Evolutionary conservation across 805 yeast species (phyloP).

Genomic region (Myxozyma sirexii): DNA sequence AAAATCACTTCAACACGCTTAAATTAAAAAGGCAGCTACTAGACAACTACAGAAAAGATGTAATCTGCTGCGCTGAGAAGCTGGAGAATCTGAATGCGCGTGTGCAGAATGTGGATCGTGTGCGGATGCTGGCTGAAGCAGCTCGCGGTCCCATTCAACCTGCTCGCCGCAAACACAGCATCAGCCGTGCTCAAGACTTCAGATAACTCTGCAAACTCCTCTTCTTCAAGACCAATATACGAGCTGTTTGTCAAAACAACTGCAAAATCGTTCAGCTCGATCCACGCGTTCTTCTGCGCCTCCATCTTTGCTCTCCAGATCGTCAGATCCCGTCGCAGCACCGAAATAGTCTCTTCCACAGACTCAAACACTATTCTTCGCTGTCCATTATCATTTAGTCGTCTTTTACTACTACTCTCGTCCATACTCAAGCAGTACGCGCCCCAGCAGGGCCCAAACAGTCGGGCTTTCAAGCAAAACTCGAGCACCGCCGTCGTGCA

Average conservation of each 20-base stretch:
- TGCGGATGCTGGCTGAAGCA: neutral
- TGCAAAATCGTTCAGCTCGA: neutral
- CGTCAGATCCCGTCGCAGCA: neutral
- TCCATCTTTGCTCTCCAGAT: neutral
- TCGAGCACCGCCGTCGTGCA: constrained; percentile 8
- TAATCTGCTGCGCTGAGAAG: neutral
- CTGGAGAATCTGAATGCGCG: too few relatives aligned
- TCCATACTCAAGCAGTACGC: neutral
- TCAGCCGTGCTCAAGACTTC: too few relatives aligned
- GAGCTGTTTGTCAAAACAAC: neutral
- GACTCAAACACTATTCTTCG: neutral
- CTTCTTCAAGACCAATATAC: too few relatives aligned
- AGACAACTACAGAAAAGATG: neutral
- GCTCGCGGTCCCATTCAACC: too few relatives aligned
- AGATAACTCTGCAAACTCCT: too few relatives aligned
- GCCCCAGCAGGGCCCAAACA: constrained; percentile 14
- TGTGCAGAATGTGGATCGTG: neutral
- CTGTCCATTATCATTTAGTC: neutral
- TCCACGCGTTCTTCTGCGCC: neutral
- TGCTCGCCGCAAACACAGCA: too few relatives aligned
- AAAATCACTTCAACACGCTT: too few relatives aligned
- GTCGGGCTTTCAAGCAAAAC: neutral
- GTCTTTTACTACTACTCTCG: neutral
- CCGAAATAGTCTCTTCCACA: neutral
- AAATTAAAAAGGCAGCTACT: too few relatives aligned